Evolutionary conservation across 2,329 filamentous ascomycete genomes (phyloP).

Genomic region (Sclerotiophoma versabilis): DNA sequence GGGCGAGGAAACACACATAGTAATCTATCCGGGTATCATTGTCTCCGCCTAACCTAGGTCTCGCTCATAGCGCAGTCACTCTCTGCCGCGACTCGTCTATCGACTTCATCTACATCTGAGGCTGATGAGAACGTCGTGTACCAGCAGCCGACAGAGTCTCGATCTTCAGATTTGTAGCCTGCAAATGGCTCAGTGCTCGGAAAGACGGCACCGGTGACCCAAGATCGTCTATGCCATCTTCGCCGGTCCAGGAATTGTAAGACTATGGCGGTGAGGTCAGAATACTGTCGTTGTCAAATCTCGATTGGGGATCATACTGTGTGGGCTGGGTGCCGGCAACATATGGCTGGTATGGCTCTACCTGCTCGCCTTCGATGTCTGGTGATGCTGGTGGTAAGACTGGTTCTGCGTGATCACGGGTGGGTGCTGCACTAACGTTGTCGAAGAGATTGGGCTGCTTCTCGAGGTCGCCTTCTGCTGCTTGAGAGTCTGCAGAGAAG

Average conservation of each 20-base stretch:
- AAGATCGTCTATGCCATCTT: not conserved
- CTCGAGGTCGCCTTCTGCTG: slow-evolving; percentile 5
- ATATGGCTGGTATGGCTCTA: slow-evolving; percentile 3
- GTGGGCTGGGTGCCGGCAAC: not conserved
- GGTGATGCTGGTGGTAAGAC: slow-evolving; percentile 18
- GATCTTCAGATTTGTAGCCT: not conserved
- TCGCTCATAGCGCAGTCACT: not conserved
- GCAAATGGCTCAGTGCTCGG: not conserved
- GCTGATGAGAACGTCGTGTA: not conserved
- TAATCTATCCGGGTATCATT: slow-evolving; percentile 3
- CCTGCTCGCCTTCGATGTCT: slow-evolving; percentile 8
- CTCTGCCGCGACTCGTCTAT: not conserved
- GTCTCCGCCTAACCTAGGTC: not conserved
- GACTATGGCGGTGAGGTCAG: slow-evolving; percentile 1
- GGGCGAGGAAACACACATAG: not conserved
- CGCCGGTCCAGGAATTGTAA: not conserved
- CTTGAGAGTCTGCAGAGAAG: slow-evolving; percentile 8
- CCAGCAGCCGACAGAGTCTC: not conserved
- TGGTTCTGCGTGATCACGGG: slow-evolving; percentile 11
- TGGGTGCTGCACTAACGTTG: slow-evolving; percentile 12
- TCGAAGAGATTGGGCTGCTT: slow-evolving; percentile 14
- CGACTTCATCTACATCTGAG: not conserved
- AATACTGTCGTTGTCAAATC: not conserved
- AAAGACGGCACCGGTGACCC: not conserved
- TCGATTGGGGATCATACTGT: slow-evolving; percentile 3